Base-by-base conservation (phyloP, 129 eudicot genomes). In the Solidago caesia region DNA sequence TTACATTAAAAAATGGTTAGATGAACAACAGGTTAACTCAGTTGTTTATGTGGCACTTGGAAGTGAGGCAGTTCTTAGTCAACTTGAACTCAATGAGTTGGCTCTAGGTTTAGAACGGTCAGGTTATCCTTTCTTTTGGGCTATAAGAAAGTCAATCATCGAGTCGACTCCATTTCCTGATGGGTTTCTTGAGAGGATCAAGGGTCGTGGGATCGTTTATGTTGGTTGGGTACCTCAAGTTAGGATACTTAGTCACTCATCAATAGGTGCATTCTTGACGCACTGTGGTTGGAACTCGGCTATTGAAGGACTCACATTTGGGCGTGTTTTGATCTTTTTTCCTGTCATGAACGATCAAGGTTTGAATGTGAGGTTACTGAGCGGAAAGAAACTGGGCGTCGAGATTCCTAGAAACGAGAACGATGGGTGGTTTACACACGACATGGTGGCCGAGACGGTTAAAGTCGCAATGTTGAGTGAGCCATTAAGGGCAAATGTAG, bases 251-350 rank as follows among this genome's bases (percentile, higher is more conserved):
- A 70, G 90, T 59, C 97, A 92, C 68, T 70, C 79, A 0, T 72
- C 96, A 5, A 68, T 87, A 1, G 93, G 90, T 44, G 91, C 91
- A 1, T 89, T 85, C 83, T 81, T 92, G 82, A 89, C 96, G 67
- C 97, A 92, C 42, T 92, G 97, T 70, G 97, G 96, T 25, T 92
- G 97, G 96, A 92, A 89, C 83, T 89, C 96, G 1, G 90, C 79
- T 4, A 81, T 91, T 7, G 96, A 92, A 80, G 98, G 87, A 5
- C 89, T 92, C 5, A 45, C 84, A 15, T 86, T 79, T 68, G 94
- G 98, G 41, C 84, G 84, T 29, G 87, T 86, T 43, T 75, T 92
- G 75, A 87, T 92, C 13, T 27, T 89, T 66, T 82, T 92, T 63
- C 98, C 97, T 5, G 85, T 92, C 39, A 84, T 85, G 91, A 87